Evolutionary conservation across 208 protist genomes (phyloP), one percentile per base, ranked within the genome.

Genomic region (Trypanosomatidae sp.): DNA sequence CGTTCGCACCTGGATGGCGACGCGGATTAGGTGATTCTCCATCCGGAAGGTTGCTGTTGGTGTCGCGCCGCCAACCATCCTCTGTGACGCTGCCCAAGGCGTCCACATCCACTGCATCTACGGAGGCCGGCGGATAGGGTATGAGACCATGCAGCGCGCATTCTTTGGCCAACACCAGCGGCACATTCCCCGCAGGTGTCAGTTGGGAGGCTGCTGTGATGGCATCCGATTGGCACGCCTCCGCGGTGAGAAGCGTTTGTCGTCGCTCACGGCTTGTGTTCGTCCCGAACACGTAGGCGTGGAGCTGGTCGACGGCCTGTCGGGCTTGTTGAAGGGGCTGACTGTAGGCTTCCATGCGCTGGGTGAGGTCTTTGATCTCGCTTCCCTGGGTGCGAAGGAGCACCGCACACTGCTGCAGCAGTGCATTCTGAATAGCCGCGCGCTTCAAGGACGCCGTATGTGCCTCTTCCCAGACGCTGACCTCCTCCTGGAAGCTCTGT

Each of bases 381-480:
- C 78, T 71, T 30, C 64, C 60, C 66, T 85, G 75, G 9, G 76
- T 70, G 22, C 74, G 65, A 39, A 91, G 58, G 22, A 83, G 28
- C 36, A 70, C 52, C 28, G 44, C 17, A 49, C 69, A 80, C 39
- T 88, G 66, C 55, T 84, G 71, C 22, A 81, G 65, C 46, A 76
- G 66, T 17, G 74, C 73, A 6, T 81, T 66, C 30, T 84, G 76
- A 3, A 71, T 73, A 12, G 58, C 75, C n/a, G 85, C 30, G 41
- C 77, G 75, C 28, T 82, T 82, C 58, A 49, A 68, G n/a, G 88
- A 68, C 3, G 65, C 78, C 7, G 69, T 58, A 64, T 90, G 88
- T 53, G 87, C 85, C 47, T 80, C 71, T 68, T 95, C 83, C 93
- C 93, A 97, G 36, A 82, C 58, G 15, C 25, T 53, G n/a, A 77